Base-by-base conservation (phyloP, 805 yeast species). In the Candida piceae region DNA sequence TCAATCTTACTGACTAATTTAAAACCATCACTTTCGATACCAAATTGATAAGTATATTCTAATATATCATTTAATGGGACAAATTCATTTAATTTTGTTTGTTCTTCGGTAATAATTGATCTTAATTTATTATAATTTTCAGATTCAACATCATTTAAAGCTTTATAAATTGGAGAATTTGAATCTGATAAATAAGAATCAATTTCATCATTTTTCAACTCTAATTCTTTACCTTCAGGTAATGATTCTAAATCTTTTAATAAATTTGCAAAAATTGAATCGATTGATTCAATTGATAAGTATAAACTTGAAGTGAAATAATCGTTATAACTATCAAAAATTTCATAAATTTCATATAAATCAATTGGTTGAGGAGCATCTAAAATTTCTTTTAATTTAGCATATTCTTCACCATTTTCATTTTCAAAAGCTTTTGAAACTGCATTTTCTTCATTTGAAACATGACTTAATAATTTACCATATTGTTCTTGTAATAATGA, bases 331-430 rank as follows among this genome's bases (percentile, higher is more conserved):
- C 35, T 38, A 29, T 52, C 53, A 18, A 53, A 50, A 12, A 51
- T 36, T 36, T 53, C 55, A 35, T 48, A 50, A n/a, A 55, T 29
- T 35, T 55, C 58, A 21, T 34, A 17, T 13, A 54, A 38, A 34
- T 48, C 51, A 34, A 54, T 53, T 27, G 58, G 59, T 40, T 47
- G 38, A 17, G 58, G 57, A 27, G 44, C 39, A 23, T 46, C 45
- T 21, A 53, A 35, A 20, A 57, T 44, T 22, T 36, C 34, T 31
- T 52, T 46, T 16, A 55, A 43, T 9, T 43, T 40, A 16, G 34
- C 21, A 26, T 43, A 53, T 26, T 44, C 49, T 7, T 32, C 29
- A 16, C 55, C 45, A 7, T 41, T 32, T 15, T 38, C 29, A 38
- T 57, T 48, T 13, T 48, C 46, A 36, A 57, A 49, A 3, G 53